Evolutionary conservation across 805 yeast genomes (phyloP), one percentile per base, ranked within the genome.

Genomic region (Suhomyces sp.): DNA sequence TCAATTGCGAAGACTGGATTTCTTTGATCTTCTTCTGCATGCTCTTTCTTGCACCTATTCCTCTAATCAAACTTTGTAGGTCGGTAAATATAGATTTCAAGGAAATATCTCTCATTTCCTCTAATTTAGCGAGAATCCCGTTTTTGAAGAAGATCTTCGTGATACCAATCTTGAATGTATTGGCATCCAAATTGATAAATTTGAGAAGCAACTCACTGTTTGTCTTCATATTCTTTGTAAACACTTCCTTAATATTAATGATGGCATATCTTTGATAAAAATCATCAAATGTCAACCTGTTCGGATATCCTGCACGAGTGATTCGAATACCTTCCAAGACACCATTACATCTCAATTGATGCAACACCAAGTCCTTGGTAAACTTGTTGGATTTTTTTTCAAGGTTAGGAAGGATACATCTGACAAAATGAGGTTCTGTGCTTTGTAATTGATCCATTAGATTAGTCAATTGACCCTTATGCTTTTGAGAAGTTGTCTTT

Each of bases 271-370:
- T 72, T 24, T 68, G 71, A 33, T 74, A 77, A 62, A 93, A 93
- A 31, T 87, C 91, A 28, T 80, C 76, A 58, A 90, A 91, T 19
- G 81, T 77, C 54, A 91, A 78, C 46, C 96, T 76, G 59, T 93
- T 93, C 4, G 99, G 99, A 58, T 83, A 93, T 2, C 99, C 99
- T 6, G 96, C 88, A 45, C 99, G 76, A 0, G 98, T 96, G 40
- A 93, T 93, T 59, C 98, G 75, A 19, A 93, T 93, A 42, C 99
- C 99, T 68, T 93, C 99, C 33, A 93, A 65, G 11, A 93, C 99
- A 74, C 99, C 99, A 54, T 93, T 93, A 54, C 98, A 93, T 44
- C 96, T 72, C 43, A 93, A 69, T 62, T 93, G 99, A 34, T 85
- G 91, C 28, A 93, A 65, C 6, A 93, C 95, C 16, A 93, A 64